Base-by-base conservation (phyloP, 192 early-diverging fungal genomes). In the Thamnidium elegans region DNA sequence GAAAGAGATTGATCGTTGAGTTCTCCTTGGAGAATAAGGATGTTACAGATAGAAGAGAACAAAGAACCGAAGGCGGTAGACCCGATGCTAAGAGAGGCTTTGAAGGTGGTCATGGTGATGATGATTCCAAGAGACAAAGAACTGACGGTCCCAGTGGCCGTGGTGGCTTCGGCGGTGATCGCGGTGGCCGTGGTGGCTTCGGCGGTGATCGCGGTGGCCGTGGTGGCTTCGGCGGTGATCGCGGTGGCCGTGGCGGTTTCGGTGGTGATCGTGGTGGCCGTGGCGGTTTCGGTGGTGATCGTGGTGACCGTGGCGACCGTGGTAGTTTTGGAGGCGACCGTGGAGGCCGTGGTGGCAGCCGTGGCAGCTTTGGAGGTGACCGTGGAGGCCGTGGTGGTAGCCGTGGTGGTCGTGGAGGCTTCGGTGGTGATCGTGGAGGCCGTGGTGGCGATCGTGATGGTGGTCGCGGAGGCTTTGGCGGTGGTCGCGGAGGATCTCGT, bases 11-110 rank as follows among this genome's bases (percentile, higher is more conserved):
- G 7, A 94, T 90, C 82, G 91, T 93, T 26, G 91, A 94, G 69
- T 98, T 98, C 74, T 84, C 95, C 10, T 81, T 96, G 30, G 96
- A 98, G 76, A 96, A 98, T 69, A 59, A 59, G 20, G 58, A 59
- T 31, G 58, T 59, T 20, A 21, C 39, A 23, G 58, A 59, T 59
- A 59, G 42, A 59, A 59, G 58, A 59, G 43, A 26, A 14, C 46
- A 48, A 19, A 48, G 46, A 48, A 48, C 46, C 4, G 17, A 26
- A 13, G 46, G 17, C 14, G 4, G 14, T 48, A 39, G 36, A 39
- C 36, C 36, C 17, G 55, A 56, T 39, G 31, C 6, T 20, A 19
- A 30, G 4, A 56, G n/a, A 17, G 32, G 17, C 31, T 17, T 36
- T 8, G 7, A 26, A n/a, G 30, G 7, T 15, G 32, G 32, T 31